Evolutionary conservation across 495 filamentous ascomycete species (phyloP).

Genomic region (Schizothecium vesticola): DNA sequence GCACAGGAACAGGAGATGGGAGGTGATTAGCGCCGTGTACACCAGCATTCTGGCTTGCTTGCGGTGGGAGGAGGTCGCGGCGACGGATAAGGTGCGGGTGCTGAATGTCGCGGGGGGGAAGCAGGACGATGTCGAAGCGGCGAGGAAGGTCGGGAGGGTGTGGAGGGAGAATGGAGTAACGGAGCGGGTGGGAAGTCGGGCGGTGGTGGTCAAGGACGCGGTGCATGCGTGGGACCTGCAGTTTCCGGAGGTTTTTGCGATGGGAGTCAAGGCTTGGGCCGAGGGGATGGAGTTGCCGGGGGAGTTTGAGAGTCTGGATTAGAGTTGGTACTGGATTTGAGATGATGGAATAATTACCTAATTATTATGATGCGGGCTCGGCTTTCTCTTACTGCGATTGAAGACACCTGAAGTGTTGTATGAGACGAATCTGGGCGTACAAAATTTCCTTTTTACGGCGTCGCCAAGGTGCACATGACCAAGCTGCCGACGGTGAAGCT

Average conservation of each 20-base stretch:
- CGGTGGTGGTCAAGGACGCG: constrained; percentile 28
- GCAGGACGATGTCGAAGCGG: constrained; percentile 28
- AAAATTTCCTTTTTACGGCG: too few relatives aligned
- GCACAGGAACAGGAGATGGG: constrained; percentile 22
- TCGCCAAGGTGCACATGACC: too few relatives aligned
- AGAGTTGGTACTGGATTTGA: background rate
- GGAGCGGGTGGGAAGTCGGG: constrained; percentile 16
- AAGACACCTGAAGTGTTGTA: too few relatives aligned
- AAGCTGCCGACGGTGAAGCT: too few relatives aligned
- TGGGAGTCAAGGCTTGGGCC: constrained; percentile 28
- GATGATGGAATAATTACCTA: background rate
- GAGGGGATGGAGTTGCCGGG: constrained; percentile 23
- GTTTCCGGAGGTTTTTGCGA: constrained; percentile 29
- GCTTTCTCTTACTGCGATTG: too few relatives aligned
- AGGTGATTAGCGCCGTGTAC: constrained; percentile 11
- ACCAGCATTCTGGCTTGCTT: constrained; percentile 11
- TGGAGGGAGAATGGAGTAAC: constrained; percentile 17
- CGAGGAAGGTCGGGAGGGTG: constrained; percentile 21
- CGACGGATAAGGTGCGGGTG: constrained; percentile 21
- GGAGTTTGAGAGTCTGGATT: constrained; percentile 21
- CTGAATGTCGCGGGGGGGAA: constrained; percentile 23
- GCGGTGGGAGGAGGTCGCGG: constrained; percentile 6
- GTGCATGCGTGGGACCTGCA: constrained; percentile 36
- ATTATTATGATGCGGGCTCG: too few relatives aligned
- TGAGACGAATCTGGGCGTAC: too few relatives aligned